Percentiles rank a stretch among this genome's conserved stretches.
Conservation (phyloP, 1,284 basidiomycete species). For the Malassezia obtusa region DNA sequence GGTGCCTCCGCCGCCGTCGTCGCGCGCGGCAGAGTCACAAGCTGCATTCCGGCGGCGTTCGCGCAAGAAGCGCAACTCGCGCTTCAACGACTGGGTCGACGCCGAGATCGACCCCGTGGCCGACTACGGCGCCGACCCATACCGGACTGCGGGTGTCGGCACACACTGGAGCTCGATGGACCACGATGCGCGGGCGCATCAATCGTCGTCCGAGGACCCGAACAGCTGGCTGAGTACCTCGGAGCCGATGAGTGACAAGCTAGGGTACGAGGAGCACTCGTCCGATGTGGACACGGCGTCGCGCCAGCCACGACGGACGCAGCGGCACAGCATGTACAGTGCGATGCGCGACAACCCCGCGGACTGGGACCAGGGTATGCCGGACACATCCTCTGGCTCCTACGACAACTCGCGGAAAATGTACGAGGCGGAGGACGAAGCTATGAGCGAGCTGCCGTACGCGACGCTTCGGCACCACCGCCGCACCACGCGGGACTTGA, state of each 20-base stretch:
- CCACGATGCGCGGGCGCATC: not conserved
- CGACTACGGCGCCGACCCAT: constrained; percentile 1
- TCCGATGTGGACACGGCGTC: not conserved
- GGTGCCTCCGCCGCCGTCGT: no score
- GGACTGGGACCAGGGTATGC: not conserved
- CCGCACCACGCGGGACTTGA: not conserved
- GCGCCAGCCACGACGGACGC: no score
- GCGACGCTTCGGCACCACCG: not conserved
- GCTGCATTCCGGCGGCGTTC: not conserved
- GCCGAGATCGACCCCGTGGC: not conserved
- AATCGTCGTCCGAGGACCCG: not conserved
- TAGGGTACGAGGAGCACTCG: not conserved
- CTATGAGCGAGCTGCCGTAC: not conserved
- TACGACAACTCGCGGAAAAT: not conserved
- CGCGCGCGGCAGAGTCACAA: no score
- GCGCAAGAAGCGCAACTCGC: not conserved
- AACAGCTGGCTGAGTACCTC: not conserved
- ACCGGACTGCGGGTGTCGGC: constrained; percentile 3
- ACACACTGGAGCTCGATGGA: not conserved
- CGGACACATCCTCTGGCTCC: not conserved
- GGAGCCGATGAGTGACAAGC: not conserved
- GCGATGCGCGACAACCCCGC: not conserved
- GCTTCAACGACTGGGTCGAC: not conserved
- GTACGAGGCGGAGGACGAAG: not conserved
- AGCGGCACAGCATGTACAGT: no score